Evolutionary conservation across 306 rosid species (phyloP), one percentile per base, ranked within the genome.

Genomic region (Quercus wislizeni): DNA sequence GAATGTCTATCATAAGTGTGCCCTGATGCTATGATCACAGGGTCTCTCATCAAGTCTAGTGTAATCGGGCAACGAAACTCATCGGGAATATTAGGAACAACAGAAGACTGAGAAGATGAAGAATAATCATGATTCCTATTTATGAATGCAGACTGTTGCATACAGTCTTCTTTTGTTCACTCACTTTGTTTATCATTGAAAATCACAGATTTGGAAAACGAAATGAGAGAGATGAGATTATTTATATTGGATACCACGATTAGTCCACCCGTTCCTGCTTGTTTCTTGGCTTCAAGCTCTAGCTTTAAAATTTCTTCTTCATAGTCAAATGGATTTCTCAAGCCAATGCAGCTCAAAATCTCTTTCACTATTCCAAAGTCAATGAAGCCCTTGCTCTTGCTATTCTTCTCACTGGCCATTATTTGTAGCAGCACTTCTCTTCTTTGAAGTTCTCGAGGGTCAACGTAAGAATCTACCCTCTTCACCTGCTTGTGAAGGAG

Each of bases 61-160:
- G 96, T 86, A 86, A 95, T 89, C 5, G 98, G 99, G 76, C 99
- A 92, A 3, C 98, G 94, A 74, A 91, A 95, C 85, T 95, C 99
- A 1, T 95, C 92, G 9, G 97, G 99, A 80, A 91, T 74, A 81
- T 82, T 89, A 7, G 80, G 71, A 64, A 74, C 59, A 70, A 83
- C 35, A 70, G 81, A 27, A 11, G 90, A 88, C 56, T 83, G 81
- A 77, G 96, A 88, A 61, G 94, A 85, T 46, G 90, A 88, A 74
- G 90, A 87, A 58, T 58, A 82, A 69, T 88, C 91, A 52, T 75
- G 46, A 30, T 65, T 79, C 71, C 77, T 77, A 38, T 63, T 15
- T 20, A 86, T 76, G 63, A 81, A 75, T 76, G 79, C 49, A 80
- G 83, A 84, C 74, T 27, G 52, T 71, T 86, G 78, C 82, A 83